phyloP scores from a whole-genome alignment of 768 basidiomycete species.

The Mycena sanguinolenta region DNA sequence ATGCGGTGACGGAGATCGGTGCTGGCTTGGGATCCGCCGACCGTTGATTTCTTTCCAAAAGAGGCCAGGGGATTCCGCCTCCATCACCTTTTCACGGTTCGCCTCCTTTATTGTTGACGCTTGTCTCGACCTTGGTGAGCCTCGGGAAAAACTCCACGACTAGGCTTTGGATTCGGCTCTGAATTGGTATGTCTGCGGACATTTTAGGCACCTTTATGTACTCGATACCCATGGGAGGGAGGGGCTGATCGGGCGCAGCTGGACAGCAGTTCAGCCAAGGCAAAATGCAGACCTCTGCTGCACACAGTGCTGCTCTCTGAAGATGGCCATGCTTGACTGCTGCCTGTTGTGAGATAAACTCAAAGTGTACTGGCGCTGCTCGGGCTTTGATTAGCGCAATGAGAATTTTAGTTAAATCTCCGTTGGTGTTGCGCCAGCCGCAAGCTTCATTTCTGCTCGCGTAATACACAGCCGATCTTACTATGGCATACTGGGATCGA shows the following conservation, averaged over 20 bases:
- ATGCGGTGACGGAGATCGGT: slow-evolving; percentile 1
- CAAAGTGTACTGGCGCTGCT: slow-evolving; percentile 6
- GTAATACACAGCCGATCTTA: background rate
- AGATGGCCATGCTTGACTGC: background rate
- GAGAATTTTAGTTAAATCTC: slow-evolving; percentile 12
- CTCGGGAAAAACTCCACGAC: background rate
- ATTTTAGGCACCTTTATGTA: background rate
- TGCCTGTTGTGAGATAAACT: background rate
- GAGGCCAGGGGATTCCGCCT: slow-evolving; percentile 1
- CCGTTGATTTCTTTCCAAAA: slow-evolving; percentile 21
- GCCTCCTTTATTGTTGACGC: background rate
- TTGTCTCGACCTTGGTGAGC: background rate
- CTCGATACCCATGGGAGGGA: background rate
- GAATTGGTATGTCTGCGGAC: background rate
- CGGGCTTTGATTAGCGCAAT: background rate
- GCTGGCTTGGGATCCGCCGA: slow-evolving; percentile 14
- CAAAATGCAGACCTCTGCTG: background rate
- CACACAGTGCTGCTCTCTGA: background rate
- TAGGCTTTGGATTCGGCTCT: background rate
- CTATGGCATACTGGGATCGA: slow-evolving; percentile 15
- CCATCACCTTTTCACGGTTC: slow-evolving; percentile 13
- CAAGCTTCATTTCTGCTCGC: background rate
- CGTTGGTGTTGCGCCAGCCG: slow-evolving; percentile 18
- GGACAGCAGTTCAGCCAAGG: background rate
- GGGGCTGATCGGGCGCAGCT: no score